phyloP scores from a whole-genome alignment of 1,284 basidiomycete genomes.

The Acaromyces ingoldii region DNA sequence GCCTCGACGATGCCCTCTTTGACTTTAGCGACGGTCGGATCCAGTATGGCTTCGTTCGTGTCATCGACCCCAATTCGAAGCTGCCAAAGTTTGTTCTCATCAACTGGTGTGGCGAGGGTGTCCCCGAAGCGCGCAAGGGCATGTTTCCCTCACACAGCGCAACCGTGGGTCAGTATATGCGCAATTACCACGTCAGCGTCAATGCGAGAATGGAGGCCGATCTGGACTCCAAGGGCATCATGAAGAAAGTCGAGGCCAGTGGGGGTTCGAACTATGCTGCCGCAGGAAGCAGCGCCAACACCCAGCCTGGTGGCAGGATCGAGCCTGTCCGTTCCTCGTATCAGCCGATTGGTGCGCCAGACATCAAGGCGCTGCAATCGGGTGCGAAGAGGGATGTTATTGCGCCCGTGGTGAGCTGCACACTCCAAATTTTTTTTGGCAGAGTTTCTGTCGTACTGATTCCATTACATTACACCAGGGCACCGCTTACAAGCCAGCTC shows the following conservation, averaged over 20 bases:
- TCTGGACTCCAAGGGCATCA: constrained; percentile 52
- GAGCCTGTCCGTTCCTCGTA: constrained; percentile 38
- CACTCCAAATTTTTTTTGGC: neutral
- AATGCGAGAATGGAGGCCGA: constrained; percentile 82
- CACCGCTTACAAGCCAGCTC: constrained; percentile 35
- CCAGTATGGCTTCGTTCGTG: constrained; percentile 86
- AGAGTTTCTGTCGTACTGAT: neutral
- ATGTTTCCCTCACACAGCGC: constrained; percentile 81
- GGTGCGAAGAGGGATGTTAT: constrained; percentile 36
- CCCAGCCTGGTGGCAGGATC: constrained; percentile 39
- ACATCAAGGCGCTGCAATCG: constrained; percentile 44
- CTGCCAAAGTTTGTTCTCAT: constrained; percentile 87
- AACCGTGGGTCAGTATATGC: constrained; percentile 75
- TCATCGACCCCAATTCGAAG: constrained; percentile 80
- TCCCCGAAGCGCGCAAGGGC: constrained; percentile 85
- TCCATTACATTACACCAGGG: constrained; percentile 12
- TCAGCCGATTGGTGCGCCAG: constrained; percentile 47
- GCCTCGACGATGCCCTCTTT: constrained; percentile 84
- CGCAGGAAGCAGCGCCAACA: constrained; percentile 42
- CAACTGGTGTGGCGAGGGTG: constrained; percentile 79
- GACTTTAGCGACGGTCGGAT: constrained; percentile 93
- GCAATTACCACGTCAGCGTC: constrained; percentile 78
- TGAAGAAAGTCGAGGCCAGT: constrained; percentile 80
- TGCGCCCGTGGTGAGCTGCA: constrained; percentile 31
- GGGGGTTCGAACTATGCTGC: constrained; percentile 85